phyloP scores from a whole-genome alignment of 208 protist genomes.

The Crithidia thermophila region DNA sequence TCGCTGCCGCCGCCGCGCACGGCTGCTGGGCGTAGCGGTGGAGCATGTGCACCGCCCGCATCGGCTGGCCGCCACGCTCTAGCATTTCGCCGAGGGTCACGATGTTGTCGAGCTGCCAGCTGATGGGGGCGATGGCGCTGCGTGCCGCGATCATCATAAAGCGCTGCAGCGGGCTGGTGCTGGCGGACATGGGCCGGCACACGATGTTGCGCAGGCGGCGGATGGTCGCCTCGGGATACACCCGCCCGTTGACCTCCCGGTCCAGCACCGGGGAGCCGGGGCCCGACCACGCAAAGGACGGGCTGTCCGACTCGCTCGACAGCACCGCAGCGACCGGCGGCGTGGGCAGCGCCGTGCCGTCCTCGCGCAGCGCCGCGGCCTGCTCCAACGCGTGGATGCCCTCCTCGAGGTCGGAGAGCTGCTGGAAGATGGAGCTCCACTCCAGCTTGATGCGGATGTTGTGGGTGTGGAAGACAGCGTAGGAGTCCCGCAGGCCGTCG shows the following conservation, averaged over 20 bases:
- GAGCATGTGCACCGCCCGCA: slow-evolving; percentile 59
- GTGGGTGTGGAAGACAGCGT: slow-evolving; percentile 77
- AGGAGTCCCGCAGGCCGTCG: slow-evolving; percentile 54
- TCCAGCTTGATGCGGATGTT: slow-evolving; percentile 76
- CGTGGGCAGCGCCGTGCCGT: slow-evolving; percentile 5
- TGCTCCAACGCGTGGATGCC: slow-evolving; percentile 79
- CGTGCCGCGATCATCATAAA: slow-evolving; percentile 75
- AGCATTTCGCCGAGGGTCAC: slow-evolving; percentile 72
- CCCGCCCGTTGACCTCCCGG: slow-evolving; percentile 29
- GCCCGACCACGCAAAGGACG: slow-evolving; percentile 4
- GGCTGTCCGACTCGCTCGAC: slow-evolving; percentile 1
- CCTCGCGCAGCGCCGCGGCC: slow-evolving; percentile 19
- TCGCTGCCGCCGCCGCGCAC: slow-evolving; percentile 21
- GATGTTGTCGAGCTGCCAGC: slow-evolving; percentile 83
- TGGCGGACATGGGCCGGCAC: slow-evolving; percentile 53
- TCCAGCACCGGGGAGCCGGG: slow-evolving; percentile 13
- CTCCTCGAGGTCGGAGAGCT: slow-evolving; percentile 86
- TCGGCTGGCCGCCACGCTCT: slow-evolving; percentile 65
- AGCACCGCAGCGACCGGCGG: neutral
- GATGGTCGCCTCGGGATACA: slow-evolving; percentile 55
- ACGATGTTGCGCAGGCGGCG: slow-evolving; percentile 78
- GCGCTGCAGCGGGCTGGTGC: slow-evolving; percentile 67
- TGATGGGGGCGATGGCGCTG: slow-evolving; percentile 64
- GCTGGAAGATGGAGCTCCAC: slow-evolving; percentile 76
- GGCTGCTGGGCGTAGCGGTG: slow-evolving; percentile 50